phyloP scores from a whole-genome alignment of 371 early-diverging fungal species.

The Rhizomucor pusillus region DNA sequence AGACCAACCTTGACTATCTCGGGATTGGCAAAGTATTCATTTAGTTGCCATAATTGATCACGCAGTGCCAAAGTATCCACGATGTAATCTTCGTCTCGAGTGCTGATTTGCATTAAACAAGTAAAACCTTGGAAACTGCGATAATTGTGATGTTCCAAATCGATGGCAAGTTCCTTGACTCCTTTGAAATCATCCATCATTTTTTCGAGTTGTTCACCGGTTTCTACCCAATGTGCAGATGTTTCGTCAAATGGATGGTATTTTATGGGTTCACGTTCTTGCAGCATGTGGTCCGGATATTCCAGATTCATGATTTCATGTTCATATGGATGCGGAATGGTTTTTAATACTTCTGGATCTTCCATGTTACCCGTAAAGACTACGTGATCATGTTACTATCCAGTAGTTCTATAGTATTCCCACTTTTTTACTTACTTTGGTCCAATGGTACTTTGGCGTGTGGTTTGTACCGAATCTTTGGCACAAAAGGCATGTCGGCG shows the following conservation, averaged over 20 bases:
- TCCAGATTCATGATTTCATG: conserved; percentile 82
- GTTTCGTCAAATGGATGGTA: conserved; percentile 63
- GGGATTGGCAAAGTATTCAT: conserved; percentile 86
- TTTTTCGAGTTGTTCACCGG: conserved; percentile 57
- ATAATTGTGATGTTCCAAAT: conserved; percentile 94
- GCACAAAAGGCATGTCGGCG: conserved; percentile 63
- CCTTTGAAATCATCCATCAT: conserved; percentile 64
- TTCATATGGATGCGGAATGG: conserved; percentile 86
- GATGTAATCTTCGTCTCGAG: conserved; percentile 86
- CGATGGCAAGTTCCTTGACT: conserved; percentile 83
- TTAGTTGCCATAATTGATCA: conserved; percentile 70
- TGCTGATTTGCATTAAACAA: conserved; percentile 93
- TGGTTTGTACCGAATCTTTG: conserved; percentile 79
- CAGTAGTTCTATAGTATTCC: neutral
- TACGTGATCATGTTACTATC: neutral
- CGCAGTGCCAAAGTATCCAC: conserved; percentile 91
- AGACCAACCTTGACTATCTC: conserved; percentile 81
- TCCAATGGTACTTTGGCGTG: conserved; percentile 82
- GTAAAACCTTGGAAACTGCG: conserved; percentile 93
- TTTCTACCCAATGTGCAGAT: conserved; percentile 69
- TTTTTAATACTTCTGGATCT: conserved; percentile 3
- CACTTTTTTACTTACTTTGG: conserved; percentile 27
- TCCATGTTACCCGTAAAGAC: conserved; percentile 7
- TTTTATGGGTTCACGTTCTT: conserved; percentile 51
- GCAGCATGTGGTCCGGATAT: conserved; percentile 75